Percentiles rank a stretch among this genome's conserved stretches.
These are phyloP conservation scores for Leccinum colubrinum DNA, from an alignment of 1,284 basidiomycete species.

Conservation along the genomic window DNA sequence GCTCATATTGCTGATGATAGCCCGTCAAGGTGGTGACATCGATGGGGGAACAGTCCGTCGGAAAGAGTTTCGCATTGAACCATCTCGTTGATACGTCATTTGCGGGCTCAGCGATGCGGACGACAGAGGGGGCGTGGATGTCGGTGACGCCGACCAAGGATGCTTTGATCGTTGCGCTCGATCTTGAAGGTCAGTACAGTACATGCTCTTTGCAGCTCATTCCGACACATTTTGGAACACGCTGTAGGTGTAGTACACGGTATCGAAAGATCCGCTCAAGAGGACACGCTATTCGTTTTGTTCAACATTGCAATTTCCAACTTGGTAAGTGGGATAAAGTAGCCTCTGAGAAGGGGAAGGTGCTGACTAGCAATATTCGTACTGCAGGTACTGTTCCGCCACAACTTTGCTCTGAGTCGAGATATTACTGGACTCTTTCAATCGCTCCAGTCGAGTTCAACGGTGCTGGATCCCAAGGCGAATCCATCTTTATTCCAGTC, in stretches of 20 bases:
- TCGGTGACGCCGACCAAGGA: conserved; percentile 61
- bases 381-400: conserved; percentile 56
- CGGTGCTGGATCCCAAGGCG: conserved; percentile 53
- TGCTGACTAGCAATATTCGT: neutral
- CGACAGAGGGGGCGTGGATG: conserved; percentile 68
- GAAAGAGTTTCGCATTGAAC: conserved; percentile 60
- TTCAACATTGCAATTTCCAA: conserved; percentile 68
- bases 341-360: neutral
- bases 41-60: conserved; percentile 69
- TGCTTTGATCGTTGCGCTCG: conserved; percentile 54
- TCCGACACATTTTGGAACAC: neutral
- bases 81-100: conserved; percentile 65
- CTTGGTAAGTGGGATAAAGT: conserved; percentile 25
- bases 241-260: conserved; percentile 52
- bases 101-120: conserved; percentile 65
- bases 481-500: conserved; percentile 62
- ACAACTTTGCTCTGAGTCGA: conserved; percentile 60
- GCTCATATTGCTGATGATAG: conserved; percentile 28
- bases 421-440: conserved; percentile 61
- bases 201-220: neutral
- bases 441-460: conserved; percentile 62
- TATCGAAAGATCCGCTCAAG: conserved; percentile 61
- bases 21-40: conserved; percentile 64
- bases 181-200: conserved; percentile 52
- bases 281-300: conserved; percentile 59